Conservation (phyloP, 768 basidiomycete species). For the Lentinula raphanica region DNA sequence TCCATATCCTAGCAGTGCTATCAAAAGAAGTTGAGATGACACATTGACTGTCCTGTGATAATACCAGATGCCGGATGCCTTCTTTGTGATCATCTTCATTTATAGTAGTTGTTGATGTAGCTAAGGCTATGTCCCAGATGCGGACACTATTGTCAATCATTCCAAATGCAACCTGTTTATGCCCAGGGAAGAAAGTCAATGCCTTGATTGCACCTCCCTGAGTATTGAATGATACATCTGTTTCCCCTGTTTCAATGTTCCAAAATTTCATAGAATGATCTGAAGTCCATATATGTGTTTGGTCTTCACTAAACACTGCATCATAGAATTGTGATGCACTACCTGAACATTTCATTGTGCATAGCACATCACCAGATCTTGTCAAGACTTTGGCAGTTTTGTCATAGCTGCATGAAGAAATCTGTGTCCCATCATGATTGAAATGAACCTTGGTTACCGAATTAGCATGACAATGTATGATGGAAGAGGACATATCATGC, state of each 20-base stretch:
- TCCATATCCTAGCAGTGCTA: neutral
- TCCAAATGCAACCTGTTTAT: neutral
- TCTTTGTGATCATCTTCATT: neutral
- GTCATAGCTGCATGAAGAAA: neutral
- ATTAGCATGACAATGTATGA: neutral
- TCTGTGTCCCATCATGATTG: conserved; percentile 11
- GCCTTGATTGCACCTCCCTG: neutral
- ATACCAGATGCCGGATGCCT: neutral
- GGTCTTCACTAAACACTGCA: neutral
- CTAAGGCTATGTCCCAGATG: conserved; percentile 14
- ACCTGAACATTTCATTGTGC: neutral
- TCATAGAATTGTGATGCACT: neutral
- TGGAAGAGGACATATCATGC: neutral
- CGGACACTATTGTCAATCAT: conserved; percentile 5
- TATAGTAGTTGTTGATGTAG: neutral
- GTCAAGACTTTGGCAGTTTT: neutral
- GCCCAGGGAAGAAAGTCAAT: neutral
- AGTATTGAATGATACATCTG: neutral
- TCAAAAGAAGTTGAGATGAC: neutral
- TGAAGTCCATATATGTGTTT: neutral
- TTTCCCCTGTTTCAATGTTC: neutral
- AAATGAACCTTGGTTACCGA: conserved; percentile 1
- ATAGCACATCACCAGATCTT: neutral
- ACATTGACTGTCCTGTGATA: neutral
- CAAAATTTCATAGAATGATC: neutral